Evolutionary conservation across 1,139 yeast genomes (phyloP).

Genomic region (Suhomyces terraborum): DNA sequence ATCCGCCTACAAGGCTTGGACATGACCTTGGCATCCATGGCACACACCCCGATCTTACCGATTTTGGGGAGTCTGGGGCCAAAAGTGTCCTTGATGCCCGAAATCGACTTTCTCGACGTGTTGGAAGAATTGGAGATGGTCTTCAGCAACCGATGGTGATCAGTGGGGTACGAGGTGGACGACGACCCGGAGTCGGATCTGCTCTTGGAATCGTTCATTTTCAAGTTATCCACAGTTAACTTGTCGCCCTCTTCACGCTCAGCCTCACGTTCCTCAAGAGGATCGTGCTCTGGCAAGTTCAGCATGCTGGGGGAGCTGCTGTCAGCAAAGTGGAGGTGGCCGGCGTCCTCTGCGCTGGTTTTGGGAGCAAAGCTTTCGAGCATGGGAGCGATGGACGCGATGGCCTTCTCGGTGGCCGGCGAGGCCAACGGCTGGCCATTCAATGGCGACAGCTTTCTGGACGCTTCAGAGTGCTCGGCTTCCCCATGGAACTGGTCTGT

Average conservation of each 20-base stretch:
- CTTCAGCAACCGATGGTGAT: slow-evolving; percentile 30
- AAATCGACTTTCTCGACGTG: slow-evolving; percentile 46
- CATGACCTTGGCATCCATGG: slow-evolving; percentile 96
- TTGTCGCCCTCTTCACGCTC: slow-evolving; percentile 13
- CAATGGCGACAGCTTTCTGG: slow-evolving; percentile 5
- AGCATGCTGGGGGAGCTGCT: slow-evolving; percentile 1
- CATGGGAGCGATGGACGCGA: slow-evolving; percentile 79
- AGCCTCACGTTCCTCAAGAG: slow-evolving; percentile 3
- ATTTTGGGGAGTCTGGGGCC: slow-evolving; percentile 65
- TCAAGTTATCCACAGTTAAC: slow-evolving; percentile 25
- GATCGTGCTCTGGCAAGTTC: neutral
- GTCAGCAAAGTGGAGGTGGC: slow-evolving; percentile 7
- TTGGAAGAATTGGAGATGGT: slow-evolving; percentile 43
- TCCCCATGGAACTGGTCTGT: slow-evolving; percentile 13
- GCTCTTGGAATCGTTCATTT: slow-evolving; percentile 17
- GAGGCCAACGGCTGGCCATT: slow-evolving; percentile 20
- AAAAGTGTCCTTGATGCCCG: slow-evolving; percentile 43
- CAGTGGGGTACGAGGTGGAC: slow-evolving; percentile 11
- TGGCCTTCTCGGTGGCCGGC: slow-evolving; percentile 55
- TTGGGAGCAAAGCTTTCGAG: slow-evolving; percentile 71
- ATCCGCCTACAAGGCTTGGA: slow-evolving; percentile 95
- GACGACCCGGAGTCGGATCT: slow-evolving; percentile 7
- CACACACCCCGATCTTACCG: slow-evolving; percentile 97
- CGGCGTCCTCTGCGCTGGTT: slow-evolving; percentile 59
- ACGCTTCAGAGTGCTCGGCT: neutral